Evolutionary conservation across 1,139 yeast genomes (phyloP).

Genomic region (Hemisphaericaspora lyxosophila): DNA sequence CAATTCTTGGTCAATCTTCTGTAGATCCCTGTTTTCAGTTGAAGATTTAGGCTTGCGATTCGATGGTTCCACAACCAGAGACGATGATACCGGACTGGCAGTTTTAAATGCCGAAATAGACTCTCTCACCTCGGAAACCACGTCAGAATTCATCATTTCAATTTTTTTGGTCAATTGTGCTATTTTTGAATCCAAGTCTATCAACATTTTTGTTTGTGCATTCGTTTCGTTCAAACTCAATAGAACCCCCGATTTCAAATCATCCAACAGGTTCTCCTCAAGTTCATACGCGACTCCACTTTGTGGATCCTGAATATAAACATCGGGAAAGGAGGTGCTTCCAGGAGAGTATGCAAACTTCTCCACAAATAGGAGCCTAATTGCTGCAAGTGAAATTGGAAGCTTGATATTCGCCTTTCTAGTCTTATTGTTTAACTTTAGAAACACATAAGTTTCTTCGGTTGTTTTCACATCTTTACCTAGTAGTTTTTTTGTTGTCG

Average conservation of each 20-base stretch:
- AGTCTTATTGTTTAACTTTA: constrained; percentile 17
- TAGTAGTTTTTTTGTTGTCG: constrained; percentile 15
- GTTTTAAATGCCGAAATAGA: constrained; percentile 24
- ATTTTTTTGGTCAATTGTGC: constrained; percentile 30
- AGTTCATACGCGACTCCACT: constrained; percentile 71
- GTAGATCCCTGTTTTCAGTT: constrained; percentile 9
- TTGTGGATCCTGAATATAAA: constrained; percentile 66
- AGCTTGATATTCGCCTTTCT: constrained; percentile 33
- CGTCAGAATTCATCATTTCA: constrained; percentile 24
- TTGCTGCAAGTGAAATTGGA: constrained; percentile 60
- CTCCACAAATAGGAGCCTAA: constrained; percentile 78
- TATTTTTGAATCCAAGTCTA: constrained; percentile 23
- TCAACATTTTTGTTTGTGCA: constrained; percentile 19
- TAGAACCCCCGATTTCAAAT: constrained; percentile 60
- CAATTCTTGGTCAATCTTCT: constrained; percentile 52
- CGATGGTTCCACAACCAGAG: background rate
- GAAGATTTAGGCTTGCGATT: constrained; percentile 1
- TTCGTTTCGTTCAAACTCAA: constrained; percentile 52
- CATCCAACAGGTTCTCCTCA: constrained; percentile 65
- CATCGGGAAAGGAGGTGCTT: constrained; percentile 69
- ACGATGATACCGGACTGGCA: background rate
- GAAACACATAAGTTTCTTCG: constrained; percentile 34
- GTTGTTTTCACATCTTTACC: too few relatives aligned
- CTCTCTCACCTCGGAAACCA: constrained; percentile 24
- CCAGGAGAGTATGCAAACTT: constrained; percentile 85